Evolutionary conservation across 495 filamentous ascomycete species (phyloP).

Genomic region (Recurvomyces mirabilis): DNA sequence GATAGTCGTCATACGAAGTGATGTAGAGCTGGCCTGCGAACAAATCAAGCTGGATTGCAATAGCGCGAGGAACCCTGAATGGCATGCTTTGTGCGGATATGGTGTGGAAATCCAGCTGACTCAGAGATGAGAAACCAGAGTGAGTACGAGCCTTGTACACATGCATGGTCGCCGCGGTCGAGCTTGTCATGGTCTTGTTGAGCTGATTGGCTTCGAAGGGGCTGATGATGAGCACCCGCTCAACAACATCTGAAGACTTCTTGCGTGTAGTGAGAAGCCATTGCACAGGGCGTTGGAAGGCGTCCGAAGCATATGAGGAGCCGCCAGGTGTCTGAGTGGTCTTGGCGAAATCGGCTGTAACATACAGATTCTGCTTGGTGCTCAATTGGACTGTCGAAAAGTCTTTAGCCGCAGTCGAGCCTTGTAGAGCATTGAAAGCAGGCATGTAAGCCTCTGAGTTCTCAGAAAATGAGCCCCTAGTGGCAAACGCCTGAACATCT

Average conservation of each 20-base stretch:
- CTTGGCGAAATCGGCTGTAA: conserved; percentile 45
- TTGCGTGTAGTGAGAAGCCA: conserved; percentile 43
- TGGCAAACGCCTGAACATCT: conserved; percentile 30
- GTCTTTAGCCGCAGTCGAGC: conserved; percentile 33
- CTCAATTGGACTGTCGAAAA: conserved; percentile 29
- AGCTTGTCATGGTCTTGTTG: conserved; percentile 30
- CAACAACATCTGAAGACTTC: conserved; percentile 10
- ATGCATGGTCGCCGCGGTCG: conserved; percentile 32
- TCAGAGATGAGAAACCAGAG: not conserved
- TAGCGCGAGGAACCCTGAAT: not conserved
- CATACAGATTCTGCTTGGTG: conserved; percentile 31
- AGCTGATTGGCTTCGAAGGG: conserved; percentile 50
- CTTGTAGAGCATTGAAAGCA: conserved; percentile 37
- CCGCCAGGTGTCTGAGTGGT: conserved; percentile 32
- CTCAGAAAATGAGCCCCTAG: conserved; percentile 1
- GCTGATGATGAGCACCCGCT: conserved; percentile 39
- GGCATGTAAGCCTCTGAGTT: conserved; percentile 32
- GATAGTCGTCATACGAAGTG: conserved; percentile 41
- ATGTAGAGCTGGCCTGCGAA: conserved; percentile 61
- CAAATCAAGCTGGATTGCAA: conserved; percentile 41
- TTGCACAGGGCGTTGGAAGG: conserved; percentile 45
- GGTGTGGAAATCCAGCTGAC: conserved; percentile 7
- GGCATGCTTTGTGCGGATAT: not conserved
- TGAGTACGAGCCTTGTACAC: conserved; percentile 35
- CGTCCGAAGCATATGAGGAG: conserved; percentile 27